Percentiles rank a stretch among this genome's conserved stretches.
phyloP scores from a whole-genome alignment of 2,329 filamentous ascomycete genomes.

The Neonectria ditissima region DNA sequence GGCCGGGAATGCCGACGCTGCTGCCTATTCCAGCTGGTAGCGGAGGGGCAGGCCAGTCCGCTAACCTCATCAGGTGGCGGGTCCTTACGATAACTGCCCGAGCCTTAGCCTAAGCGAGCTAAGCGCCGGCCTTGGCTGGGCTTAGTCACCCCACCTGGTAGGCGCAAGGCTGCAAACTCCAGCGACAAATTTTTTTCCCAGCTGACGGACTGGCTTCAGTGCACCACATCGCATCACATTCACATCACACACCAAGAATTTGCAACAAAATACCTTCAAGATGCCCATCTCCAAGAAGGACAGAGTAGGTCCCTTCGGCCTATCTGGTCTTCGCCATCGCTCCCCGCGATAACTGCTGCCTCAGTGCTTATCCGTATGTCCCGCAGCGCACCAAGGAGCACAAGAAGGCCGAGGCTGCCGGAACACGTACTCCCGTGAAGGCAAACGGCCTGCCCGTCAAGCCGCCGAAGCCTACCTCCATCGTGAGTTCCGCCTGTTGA shows the following conservation, averaged over 20 bases:
- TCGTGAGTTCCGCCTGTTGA: conserved; percentile 26
- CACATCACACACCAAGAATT: not conserved
- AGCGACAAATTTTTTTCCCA: not conserved
- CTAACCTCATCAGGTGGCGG: not conserved
- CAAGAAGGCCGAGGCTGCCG: conserved; percentile 65
- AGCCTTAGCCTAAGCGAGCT: not conserved
- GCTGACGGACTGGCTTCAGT: not conserved
- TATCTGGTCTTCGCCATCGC: not conserved
- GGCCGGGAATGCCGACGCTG: too few species aligned
- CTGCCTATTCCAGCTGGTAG: too few species aligned
- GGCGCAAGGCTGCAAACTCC: not conserved
- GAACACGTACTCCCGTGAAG: conserved; percentile 65
- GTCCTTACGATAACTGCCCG: not conserved
- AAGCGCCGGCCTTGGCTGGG: not conserved
- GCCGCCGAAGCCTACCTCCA: conserved; percentile 57
- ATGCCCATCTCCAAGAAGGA: conserved; percentile 23
- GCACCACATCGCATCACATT: not conserved
- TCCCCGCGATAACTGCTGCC: not conserved
- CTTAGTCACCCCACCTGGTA: not conserved
- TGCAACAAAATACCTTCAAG: not conserved
- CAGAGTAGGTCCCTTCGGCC: conserved; percentile 9
- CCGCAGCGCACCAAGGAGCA: conserved; percentile 64
- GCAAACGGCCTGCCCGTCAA: conserved; percentile 67
- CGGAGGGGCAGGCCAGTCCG: too few species aligned
- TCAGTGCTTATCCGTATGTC: conserved; percentile 6